Evolutionary conservation across 2,329 filamentous ascomycete species (phyloP).

Genomic region (Neonectria punicea): DNA sequence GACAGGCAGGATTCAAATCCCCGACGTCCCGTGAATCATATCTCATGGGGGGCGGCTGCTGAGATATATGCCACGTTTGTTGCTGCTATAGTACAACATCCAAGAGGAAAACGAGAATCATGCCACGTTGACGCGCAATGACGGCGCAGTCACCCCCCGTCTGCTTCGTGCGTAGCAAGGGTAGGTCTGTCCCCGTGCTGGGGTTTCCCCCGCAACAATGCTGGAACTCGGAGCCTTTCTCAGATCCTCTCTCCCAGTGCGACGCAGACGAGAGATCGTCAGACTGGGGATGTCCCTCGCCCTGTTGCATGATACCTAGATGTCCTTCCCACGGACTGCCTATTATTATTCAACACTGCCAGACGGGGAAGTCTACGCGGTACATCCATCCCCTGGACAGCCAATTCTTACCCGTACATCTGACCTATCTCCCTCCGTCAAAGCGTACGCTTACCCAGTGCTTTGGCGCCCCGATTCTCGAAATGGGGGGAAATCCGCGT

Average conservation of each 20-base stretch:
- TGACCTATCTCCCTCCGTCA: background rate
- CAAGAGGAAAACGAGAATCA: conserved; percentile 19
- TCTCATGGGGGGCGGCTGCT: background rate
- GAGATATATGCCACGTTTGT: conserved; percentile 2
- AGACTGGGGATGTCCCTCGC: background rate
- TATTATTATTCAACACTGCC: background rate
- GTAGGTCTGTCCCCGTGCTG: background rate
- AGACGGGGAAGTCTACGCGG: background rate
- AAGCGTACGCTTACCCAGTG: background rate
- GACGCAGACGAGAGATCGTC: background rate
- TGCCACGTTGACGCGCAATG: conserved; percentile 27
- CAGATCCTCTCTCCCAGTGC: background rate
- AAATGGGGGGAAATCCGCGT: conserved; percentile 7
- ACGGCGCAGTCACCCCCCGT: conserved; percentile 26
- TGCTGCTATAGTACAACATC: background rate
- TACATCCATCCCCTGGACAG: background rate
- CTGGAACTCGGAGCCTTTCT: background rate
- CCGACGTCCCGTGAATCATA: background rate
- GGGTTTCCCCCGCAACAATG: background rate
- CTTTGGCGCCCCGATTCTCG: background rate
- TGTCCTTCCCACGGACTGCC: background rate
- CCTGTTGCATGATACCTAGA: background rate
- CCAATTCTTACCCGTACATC: background rate
- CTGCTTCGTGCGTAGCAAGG: conserved; percentile 23
- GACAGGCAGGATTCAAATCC: background rate